A percentile compares a stretch with the other conserved stretches of the same genome.
Conservation (phyloP, 768 basidiomycete genomes). For the Sarcodon aspratus region DNA sequence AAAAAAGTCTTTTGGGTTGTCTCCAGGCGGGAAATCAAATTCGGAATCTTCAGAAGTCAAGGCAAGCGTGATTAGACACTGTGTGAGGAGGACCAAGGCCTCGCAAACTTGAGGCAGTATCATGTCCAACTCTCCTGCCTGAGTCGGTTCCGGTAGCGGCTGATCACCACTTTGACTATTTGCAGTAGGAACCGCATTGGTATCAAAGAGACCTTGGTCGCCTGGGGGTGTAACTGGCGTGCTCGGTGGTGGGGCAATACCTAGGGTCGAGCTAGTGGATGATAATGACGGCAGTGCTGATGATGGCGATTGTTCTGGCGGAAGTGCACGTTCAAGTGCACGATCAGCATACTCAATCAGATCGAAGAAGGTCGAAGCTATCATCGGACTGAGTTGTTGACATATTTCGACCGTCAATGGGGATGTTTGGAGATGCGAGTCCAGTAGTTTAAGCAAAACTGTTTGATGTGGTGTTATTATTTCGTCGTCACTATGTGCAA, state of each 20-base stretch:
- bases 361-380: neutral
- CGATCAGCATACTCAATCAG: neutral
- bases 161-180: neutral
- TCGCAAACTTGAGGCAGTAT: constrained; percentile 73
- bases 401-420: constrained; percentile 5
- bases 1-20: neutral
- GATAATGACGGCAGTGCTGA: neutral
- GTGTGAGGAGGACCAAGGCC: constrained; percentile 65
- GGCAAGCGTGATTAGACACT: constrained; percentile 59
- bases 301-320: neutral
- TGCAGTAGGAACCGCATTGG: neutral
- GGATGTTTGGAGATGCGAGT: constrained; percentile 65
- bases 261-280: neutral
- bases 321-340: neutral
- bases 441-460: constrained; percentile 77
- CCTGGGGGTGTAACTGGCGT: neutral
- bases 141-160: neutral
- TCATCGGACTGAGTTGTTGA: neutral
- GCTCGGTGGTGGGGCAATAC: neutral
- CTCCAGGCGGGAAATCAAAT: neutral
- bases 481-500: constrained; percentile 44
- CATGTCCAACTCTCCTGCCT: constrained; percentile 40
- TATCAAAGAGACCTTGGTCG: no score
- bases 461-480: constrained; percentile 78
- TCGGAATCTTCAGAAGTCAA: constrained; percentile 34